Evolutionary conservation across 2,329 filamentous ascomycete genomes (phyloP).

Genomic region (Aspergillus uvarum): DNA sequence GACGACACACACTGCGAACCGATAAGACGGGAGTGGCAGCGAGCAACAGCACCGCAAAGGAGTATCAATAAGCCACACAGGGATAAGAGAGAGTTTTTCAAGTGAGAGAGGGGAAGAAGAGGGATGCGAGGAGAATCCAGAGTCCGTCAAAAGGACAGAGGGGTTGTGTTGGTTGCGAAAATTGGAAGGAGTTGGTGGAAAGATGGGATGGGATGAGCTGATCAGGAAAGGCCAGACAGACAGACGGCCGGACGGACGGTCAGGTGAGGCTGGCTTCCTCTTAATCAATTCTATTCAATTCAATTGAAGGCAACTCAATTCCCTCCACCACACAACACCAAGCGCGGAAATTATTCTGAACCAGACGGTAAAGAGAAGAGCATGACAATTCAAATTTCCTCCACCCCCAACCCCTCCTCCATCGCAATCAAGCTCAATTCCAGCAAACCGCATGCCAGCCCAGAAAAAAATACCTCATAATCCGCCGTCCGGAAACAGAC

Average conservation of each 20-base stretch:
- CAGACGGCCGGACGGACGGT: not conserved
- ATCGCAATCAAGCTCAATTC: not conserved
- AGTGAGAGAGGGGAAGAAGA: not conserved
- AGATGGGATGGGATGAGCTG: not conserved
- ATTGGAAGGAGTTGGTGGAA: too few species aligned
- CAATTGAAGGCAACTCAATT: not conserved
- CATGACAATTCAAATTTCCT: not conserved
- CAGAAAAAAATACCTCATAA: slow-evolving; percentile 1
- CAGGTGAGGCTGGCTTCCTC: not conserved
- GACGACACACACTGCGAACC: not conserved
- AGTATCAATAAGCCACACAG: not conserved
- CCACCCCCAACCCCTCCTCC: not conserved
- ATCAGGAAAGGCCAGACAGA: not conserved
- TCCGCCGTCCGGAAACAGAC: not conserved
- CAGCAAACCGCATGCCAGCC: not conserved
- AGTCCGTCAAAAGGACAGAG: not conserved
- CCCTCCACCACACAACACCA: not conserved
- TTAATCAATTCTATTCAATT: not conserved
- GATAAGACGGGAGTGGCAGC: not conserved
- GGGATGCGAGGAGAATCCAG: not conserved
- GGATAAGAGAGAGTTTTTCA: not conserved
- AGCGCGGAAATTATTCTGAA: too few species aligned
- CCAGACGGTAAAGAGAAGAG: not conserved
- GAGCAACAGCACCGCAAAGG: not conserved
- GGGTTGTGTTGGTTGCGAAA: not conserved